These are phyloP conservation scores for Oryza longistaminata DNA, from an alignment of 176 grass and related monocot species.

Conservation along the genomic window DNA sequence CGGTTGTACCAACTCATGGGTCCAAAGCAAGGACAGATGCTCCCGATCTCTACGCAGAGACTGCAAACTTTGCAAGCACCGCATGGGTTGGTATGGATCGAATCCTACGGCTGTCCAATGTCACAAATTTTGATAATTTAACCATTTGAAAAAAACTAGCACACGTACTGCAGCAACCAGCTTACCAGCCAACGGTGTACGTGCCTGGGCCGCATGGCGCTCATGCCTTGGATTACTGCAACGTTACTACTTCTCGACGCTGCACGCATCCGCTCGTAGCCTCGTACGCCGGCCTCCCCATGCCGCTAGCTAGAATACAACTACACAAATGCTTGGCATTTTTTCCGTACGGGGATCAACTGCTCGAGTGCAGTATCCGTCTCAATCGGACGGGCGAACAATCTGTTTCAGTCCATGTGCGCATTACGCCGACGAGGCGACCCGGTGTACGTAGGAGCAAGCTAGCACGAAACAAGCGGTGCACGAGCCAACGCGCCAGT, in stretches of 20 bases:
- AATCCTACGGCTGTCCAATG: slow-evolving; percentile 20
- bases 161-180: not conserved
- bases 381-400: no score
- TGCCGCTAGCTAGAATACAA: no score
- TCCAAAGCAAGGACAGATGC: not conserved
- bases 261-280: not conserved
- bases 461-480: not conserved
- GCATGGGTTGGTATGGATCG: slow-evolving; percentile 12
- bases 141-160: no score
- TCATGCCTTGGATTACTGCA: not conserved
- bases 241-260: not conserved
- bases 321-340: not conserved
- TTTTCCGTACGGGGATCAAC: not conserved
- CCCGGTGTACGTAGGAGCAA: not conserved
- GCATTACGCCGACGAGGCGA: not conserved
- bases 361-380: no score
- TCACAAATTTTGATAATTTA: no score
- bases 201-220: no score
- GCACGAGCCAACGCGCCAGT: not conserved
- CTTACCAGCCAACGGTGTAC: no score
- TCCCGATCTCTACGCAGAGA: slow-evolving; percentile 28
- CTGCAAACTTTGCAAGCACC: slow-evolving; percentile 11
- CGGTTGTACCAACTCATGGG: not conserved
- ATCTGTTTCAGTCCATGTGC: not conserved
- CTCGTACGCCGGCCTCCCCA: no score